A percentile compares a stretch with the other conserved stretches of the same genome.
phyloP scores from a whole-genome alignment of 257 asterid species.

The Solanum chiquidenum region DNA sequence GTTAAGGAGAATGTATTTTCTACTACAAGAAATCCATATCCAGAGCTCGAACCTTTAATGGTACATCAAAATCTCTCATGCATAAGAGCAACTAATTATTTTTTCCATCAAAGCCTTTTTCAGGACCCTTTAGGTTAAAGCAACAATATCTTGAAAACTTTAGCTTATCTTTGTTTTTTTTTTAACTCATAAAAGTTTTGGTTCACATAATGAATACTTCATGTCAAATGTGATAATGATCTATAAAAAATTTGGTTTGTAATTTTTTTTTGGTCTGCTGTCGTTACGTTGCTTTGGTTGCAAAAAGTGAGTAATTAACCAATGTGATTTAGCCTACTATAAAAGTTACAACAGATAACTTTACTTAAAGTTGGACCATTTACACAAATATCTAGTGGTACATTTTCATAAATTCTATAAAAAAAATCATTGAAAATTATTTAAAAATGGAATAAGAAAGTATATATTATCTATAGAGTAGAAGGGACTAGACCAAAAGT shows the following conservation, averaged over 20 bases:
- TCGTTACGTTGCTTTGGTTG: neutral
- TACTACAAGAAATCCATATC: neutral
- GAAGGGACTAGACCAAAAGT: neutral
- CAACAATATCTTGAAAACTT: neutral
- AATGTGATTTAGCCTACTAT: neutral
- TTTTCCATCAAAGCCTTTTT: neutral
- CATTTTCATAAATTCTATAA: neutral
- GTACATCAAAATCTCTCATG: neutral
- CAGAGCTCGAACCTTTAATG: neutral
- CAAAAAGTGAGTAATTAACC: neutral
- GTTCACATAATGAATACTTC: neutral
- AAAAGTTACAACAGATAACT: neutral
- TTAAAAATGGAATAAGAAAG: neutral
- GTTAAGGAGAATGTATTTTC: neutral
- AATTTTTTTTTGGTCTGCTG: neutral
- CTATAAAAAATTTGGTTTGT: neutral
- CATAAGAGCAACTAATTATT: neutral
- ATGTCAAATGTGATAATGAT: neutral
- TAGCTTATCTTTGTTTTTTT: neutral
- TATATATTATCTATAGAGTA: neutral
- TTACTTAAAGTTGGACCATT: neutral
- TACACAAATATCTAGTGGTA: neutral
- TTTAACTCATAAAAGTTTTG: neutral
- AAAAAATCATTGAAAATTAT: neutral
- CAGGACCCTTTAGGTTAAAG: neutral